Conservation (phyloP, 495 filamentous ascomycete species). For the Saxophila tyrrhenica region DNA sequence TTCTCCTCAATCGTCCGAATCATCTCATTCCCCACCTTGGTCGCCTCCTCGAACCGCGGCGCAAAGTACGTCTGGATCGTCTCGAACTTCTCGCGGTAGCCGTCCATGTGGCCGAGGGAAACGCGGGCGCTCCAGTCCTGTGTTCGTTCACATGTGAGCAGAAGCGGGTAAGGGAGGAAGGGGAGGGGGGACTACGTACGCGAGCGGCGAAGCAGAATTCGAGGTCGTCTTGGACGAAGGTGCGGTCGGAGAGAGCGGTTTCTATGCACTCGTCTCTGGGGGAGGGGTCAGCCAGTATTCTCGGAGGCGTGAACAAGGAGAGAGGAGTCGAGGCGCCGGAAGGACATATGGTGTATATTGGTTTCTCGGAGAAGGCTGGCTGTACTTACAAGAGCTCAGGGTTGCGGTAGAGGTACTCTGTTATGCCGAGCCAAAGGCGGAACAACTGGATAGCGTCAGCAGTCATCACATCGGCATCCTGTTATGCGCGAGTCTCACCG, state of each 20-base stretch:
- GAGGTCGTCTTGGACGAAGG: conserved; percentile 81
- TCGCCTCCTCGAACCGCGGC: conserved; percentile 74
- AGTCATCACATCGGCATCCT: background rate
- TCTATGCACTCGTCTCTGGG: conserved; percentile 77
- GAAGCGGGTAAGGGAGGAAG: background rate
- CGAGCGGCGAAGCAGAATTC: conserved; percentile 95
- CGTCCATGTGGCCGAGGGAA: conserved; percentile 76
- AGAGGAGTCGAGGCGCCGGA: no score
- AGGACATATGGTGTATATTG: no score
- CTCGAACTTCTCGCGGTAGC: conserved; percentile 80
- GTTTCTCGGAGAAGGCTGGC: no score
- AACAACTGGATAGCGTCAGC: conserved; percentile 51
- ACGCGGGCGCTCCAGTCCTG: conserved; percentile 91
- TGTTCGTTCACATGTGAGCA: background rate
- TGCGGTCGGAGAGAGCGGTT: conserved; percentile 76
- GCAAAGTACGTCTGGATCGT: conserved; percentile 83
- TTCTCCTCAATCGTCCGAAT: conserved; percentile 89
- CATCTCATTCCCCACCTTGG: conserved; percentile 86
- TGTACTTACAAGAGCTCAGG: conserved; percentile 62
- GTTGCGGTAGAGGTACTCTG: conserved; percentile 89
- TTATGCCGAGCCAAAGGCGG: conserved; percentile 93
- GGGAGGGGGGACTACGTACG: conserved; percentile 33
- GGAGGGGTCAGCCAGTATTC: no score
- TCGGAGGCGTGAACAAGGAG: no score
- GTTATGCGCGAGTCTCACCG: conserved; percentile 39